Base-by-base conservation (phyloP, 805 yeast genomes). In the Scheffersomyces amazonensis region DNA sequence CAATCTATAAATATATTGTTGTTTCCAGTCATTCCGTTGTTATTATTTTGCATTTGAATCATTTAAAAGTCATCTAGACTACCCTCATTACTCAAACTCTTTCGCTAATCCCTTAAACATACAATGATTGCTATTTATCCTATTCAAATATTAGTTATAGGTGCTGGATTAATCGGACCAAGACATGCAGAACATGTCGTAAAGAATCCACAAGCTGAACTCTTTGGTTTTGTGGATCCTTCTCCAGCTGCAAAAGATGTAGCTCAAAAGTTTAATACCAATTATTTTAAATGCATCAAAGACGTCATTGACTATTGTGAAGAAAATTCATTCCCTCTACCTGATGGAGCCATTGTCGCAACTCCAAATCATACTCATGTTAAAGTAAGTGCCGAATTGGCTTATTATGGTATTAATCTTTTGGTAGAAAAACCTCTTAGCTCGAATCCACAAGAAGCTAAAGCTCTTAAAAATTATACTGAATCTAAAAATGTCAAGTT, bases 321-420 rank as follows among this genome's bases (percentile, higher is more conserved):
- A 13, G 13, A n/a, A 1, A 33, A 43, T 24, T 36, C 37, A 9
- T 31, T 48, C 8, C 31, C 44, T 16, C 49, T 52, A 19, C 69
- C 71, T 1, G 60, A 61, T 34, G 72, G 67, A 2, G 72, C 72
- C 9, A 56, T 66, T 16, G 53, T 66, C 9, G 62, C 66, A 34
- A 66, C 72, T 5, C 72, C 72, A 9, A 66, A 64, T 41, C 63
- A 58, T 37, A 62, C 69, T n/a, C 72, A 66, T 37, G 54, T 58
- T 9, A 44, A 49, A 20, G 41, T 66, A 21, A 56, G 62, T 4
- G 46, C 58, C 2, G 55, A 56, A 21, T 54, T 66, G 39, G 69
- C 67, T 3, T 41, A 54, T 5, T 43, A 50, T 34, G 66, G 67
- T 1, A 56, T 66, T 25, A 56, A 66, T 40, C 41, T 66, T 24